These are phyloP conservation scores for Erucastrum elatum DNA, from an alignment of 345 rosid species.

Conservation along the genomic window DNA sequence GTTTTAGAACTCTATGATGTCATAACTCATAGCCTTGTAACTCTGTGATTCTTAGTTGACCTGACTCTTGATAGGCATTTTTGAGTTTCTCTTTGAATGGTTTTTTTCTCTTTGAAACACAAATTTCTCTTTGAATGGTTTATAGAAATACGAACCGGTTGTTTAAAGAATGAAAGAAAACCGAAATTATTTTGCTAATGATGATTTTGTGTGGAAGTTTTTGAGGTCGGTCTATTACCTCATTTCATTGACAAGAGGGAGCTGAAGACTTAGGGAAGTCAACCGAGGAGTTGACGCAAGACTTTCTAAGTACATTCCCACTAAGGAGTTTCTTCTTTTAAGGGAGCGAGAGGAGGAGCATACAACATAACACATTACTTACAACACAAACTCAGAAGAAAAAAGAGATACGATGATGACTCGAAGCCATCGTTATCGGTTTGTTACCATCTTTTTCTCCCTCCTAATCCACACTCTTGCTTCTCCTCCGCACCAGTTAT, in stretches of 20 bases:
- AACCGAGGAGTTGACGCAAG: neutral
- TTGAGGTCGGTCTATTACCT: neutral
- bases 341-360: neutral
- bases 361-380: neutral
- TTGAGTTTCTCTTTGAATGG: neutral
- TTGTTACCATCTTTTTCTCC: conserved; percentile 5
- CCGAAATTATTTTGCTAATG: neutral
- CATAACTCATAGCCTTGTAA: too few relatives aligned
- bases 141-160: neutral
- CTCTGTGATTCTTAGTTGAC: neutral
- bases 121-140: neutral
- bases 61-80: neutral
- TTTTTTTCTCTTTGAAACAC: too few relatives aligned
- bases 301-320: neutral
- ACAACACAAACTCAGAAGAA: neutral
- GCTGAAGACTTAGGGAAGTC: neutral
- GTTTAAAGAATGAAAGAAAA: neutral
- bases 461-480: neutral
- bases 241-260: neutral
- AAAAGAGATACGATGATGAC: conserved; percentile 2
- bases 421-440: neutral
- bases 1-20: too few relatives aligned
- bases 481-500: neutral
- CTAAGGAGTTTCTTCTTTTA: neutral
- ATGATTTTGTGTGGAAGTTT: neutral